Conservation (phyloP, 805 yeast species). For the Lipomyces yamadae region DNA sequence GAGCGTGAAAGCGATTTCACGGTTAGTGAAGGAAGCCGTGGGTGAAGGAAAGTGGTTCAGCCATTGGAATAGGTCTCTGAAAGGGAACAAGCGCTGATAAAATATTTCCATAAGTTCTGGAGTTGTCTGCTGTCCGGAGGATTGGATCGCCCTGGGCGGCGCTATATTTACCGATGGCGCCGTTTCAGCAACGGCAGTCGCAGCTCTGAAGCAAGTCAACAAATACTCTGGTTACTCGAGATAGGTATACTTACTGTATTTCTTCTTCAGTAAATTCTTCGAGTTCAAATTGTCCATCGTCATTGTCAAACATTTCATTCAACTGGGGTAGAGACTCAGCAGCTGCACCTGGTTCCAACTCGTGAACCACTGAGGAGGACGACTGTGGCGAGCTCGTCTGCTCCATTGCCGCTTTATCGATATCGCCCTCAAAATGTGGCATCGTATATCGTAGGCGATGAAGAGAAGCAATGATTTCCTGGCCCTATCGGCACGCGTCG, state of each 20-base stretch:
- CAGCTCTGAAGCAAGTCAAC: background rate
- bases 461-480: background rate
- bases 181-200: background rate
- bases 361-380: constrained; percentile 21
- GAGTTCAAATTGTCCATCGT: constrained; percentile 2
- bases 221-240: background rate
- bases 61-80: constrained; percentile 79
- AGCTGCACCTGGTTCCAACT: constrained; percentile 12
- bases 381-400: constrained; percentile 30
- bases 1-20: constrained; percentile 93
- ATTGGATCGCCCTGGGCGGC: background rate
- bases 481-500: too few relatives aligned
- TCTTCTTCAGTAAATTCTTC: background rate
- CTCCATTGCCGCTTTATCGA: background rate
- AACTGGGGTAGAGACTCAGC: constrained; percentile 8
- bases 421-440: constrained; percentile 31
- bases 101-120: constrained; percentile 66
- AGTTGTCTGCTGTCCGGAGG: background rate
- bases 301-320: constrained; percentile 9
- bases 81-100: constrained; percentile 55
- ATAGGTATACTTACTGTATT: background rate
- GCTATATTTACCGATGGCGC: background rate
- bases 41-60: constrained; percentile 82
- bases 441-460: constrained; percentile 1
- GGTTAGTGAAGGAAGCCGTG: constrained; percentile 74